phyloP scores from a whole-genome alignment of 2,329 filamentous ascomycete genomes.

The Sphaerulina vaccinii region DNA sequence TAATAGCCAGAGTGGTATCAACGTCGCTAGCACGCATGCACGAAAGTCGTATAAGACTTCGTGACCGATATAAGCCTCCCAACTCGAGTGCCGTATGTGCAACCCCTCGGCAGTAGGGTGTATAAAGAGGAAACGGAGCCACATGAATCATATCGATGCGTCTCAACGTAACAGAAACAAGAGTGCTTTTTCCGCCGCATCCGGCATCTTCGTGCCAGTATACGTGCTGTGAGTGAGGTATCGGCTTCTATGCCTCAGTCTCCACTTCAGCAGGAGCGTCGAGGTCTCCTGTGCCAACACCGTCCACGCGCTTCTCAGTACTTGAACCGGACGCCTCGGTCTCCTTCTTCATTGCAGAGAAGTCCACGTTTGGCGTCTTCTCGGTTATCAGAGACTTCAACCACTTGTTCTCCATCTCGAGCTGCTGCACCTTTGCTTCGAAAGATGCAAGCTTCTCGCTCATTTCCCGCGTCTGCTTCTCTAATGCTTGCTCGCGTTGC shows the following conservation, averaged over 20 bases:
- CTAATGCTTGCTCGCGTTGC: constrained; percentile 53
- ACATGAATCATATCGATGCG: background rate
- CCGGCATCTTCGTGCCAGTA: background rate
- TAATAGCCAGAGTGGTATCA: background rate
- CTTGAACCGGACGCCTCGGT: constrained; percentile 33
- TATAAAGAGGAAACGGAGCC: background rate
- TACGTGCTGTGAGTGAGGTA: background rate
- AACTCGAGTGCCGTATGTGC: background rate
- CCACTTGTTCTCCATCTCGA: constrained; percentile 56
- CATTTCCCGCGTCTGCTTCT: constrained; percentile 54
- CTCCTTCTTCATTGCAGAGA: constrained; percentile 25
- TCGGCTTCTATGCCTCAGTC: background rate
- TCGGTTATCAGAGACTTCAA: constrained; percentile 53
- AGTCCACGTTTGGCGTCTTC: constrained; percentile 42
- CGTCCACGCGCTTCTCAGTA: constrained; percentile 33
- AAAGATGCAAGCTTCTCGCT: constrained; percentile 47
- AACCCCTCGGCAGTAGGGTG: background rate
- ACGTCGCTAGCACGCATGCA: background rate
- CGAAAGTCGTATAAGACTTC: background rate
- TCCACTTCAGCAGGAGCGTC: background rate
- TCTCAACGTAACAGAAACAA: background rate
- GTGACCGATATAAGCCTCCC: background rate
- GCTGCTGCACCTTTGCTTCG: constrained; percentile 49
- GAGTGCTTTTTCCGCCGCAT: background rate
- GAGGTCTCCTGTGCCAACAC: constrained; percentile 31